A percentile compares a stretch with the other conserved stretches of the same genome.
Evolutionary conservation across 495 filamentous ascomycete genomes (phyloP).

Genomic region (Trichoderma reesei): DNA sequence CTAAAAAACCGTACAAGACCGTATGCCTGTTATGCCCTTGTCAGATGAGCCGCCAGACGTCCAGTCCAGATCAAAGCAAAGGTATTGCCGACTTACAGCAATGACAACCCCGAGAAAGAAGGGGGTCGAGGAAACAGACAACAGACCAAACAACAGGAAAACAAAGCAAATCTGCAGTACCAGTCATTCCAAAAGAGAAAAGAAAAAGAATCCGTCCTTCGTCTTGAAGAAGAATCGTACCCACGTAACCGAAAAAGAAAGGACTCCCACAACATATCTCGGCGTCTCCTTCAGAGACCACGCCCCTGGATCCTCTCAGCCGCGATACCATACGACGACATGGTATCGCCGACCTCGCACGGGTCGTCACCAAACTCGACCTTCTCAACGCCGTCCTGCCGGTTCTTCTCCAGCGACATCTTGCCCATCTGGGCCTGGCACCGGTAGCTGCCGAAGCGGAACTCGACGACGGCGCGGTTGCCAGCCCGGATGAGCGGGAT

Average conservation of each 20-base stretch:
- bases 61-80: background rate
- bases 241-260: no score
- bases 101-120: background rate
- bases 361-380: conserved; percentile 17
- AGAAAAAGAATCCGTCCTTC: background rate
- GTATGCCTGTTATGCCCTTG: background rate
- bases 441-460: conserved; percentile 33
- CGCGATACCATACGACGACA: conserved; percentile 3
- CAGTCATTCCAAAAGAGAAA: background rate
- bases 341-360: conserved; percentile 19
- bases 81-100: background rate
- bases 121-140: background rate
- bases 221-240: no score
- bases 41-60: background rate
- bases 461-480: conserved; percentile 18
- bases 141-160: no score
- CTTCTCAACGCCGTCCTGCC: conserved; percentile 28
- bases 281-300: background rate
- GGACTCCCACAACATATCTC: no score
- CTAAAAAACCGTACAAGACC: no score
- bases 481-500: background rate
- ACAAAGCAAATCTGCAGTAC: background rate
- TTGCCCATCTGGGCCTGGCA: conserved; percentile 32
- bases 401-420: conserved; percentile 27
- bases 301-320: background rate